These are phyloP conservation scores for Penicilliopsis zonata DNA, from an alignment of 495 filamentous ascomycete genomes.

Conservation along the genomic window DNA sequence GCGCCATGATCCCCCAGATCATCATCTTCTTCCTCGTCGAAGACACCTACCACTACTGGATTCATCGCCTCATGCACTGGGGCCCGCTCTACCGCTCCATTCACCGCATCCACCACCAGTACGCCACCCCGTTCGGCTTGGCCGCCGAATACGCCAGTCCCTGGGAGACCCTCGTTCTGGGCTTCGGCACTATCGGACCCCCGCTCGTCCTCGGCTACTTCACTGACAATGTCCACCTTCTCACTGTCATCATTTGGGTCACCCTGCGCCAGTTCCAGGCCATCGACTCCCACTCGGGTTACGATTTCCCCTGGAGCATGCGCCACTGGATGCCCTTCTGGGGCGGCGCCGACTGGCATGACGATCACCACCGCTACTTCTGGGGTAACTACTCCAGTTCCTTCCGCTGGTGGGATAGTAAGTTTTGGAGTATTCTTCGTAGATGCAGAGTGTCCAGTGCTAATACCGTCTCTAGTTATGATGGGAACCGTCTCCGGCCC, in stretches of 20 bases:
- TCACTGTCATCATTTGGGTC: background rate
- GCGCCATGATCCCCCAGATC: background rate
- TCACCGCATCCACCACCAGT: constrained; percentile 1
- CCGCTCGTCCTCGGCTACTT: background rate
- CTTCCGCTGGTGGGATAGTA: constrained; percentile 1
- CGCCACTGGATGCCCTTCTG: constrained; percentile 1
- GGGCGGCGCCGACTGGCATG: constrained; percentile 1
- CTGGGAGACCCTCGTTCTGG: constrained; percentile 1
- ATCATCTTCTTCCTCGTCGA: constrained; percentile 1
- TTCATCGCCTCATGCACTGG: constrained; percentile 1
- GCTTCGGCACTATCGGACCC: background rate
- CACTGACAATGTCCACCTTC: background rate
- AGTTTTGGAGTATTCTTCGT: background rate
- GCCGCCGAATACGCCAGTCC: constrained; percentile 1
- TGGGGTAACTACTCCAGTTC: constrained; percentile 1
- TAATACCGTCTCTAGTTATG: background rate
- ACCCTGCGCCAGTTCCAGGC: constrained; percentile 1
- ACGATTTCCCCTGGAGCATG: constrained; percentile 1
- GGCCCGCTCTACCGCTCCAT: constrained; percentile 1
- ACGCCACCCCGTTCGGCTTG: constrained; percentile 1
- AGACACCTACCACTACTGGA: constrained; percentile 1
- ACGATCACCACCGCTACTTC: constrained; percentile 1
- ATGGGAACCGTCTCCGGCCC: background rate
- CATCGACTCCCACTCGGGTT: constrained; percentile 1
- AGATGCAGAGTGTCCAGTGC: too few species aligned